Percentiles rank a stretch among this genome's conserved stretches.
Conservation (phyloP, 257 asterid genomes). For the Nyctanthes arbortristis region DNA sequence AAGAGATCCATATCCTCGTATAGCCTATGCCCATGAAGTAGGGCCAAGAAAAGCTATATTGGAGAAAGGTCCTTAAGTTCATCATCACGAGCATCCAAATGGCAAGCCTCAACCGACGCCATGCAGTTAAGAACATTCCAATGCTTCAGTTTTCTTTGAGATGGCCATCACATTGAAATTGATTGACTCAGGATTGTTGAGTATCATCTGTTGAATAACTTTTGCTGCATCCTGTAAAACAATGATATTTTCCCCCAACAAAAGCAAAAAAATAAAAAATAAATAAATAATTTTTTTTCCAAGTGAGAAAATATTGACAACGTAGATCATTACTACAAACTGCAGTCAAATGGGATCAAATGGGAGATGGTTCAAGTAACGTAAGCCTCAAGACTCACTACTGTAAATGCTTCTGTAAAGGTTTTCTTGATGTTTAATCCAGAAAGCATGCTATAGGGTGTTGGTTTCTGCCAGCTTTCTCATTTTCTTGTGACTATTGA, state of each 20-base stretch:
- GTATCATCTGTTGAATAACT: slow-evolving; percentile 63
- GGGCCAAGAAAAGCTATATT: background rate
- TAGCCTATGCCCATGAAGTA: background rate
- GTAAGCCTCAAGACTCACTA: background rate
- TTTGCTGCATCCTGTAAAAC: slow-evolving; percentile 67
- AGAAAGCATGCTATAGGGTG: background rate
- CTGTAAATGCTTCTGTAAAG: background rate
- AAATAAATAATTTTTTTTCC: too few species aligned
- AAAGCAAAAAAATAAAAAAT: too few species aligned
- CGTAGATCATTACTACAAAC: background rate
- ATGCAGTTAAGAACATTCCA: background rate
- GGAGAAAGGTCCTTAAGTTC: background rate
- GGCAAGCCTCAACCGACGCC: background rate
- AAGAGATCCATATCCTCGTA: too few species aligned
- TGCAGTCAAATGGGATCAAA: background rate
- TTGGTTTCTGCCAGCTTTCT: background rate
- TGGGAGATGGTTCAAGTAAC: too few species aligned
- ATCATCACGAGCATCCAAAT: background rate
- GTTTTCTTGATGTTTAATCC: slow-evolving; percentile 5
- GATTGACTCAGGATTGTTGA: slow-evolving; percentile 71
- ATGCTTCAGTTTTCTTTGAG: slow-evolving; percentile 49
- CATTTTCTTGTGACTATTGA: background rate
- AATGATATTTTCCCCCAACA: background rate
- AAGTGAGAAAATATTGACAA: background rate
- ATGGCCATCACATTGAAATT: slow-evolving; percentile 78